Evolutionary conservation across 148 eudicot genomes (phyloP).

Genomic region (Silene uniflora): DNA sequence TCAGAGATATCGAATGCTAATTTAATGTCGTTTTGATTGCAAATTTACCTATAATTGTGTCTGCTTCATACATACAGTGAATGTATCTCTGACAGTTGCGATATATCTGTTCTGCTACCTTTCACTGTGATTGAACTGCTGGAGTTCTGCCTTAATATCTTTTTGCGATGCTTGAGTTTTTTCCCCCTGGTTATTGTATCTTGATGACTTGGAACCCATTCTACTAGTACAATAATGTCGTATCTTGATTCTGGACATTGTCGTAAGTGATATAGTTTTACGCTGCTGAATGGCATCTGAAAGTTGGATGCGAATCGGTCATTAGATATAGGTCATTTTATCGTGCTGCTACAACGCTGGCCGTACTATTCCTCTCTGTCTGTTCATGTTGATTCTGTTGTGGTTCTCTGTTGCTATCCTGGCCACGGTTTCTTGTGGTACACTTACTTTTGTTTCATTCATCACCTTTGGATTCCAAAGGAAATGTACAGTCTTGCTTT

Average conservation of each 20-base stretch:
- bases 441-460: no score
- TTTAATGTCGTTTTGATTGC: neutral
- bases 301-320: no score
- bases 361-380: no score
- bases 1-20: neutral
- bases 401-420: neutral
- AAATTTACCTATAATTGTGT: neutral
- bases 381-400: no score
- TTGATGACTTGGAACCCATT: neutral
- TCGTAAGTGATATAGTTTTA: neutral
- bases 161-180: neutral
- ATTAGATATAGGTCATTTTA: no score
- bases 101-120: neutral
- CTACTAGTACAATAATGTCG: neutral
- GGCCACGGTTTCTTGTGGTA: neutral
- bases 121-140: neutral
- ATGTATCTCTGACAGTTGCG: neutral
- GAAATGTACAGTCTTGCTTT: no score
- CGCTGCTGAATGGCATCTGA: neutral
- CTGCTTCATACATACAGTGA: neutral
- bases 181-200: neutral
- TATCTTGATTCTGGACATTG: neutral
- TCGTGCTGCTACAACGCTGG: neutral
- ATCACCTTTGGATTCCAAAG: no score
- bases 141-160: neutral